Evolutionary conservation across 148 eudicot genomes (phyloP).

Genomic region (Talinum fruticosum): DNA sequence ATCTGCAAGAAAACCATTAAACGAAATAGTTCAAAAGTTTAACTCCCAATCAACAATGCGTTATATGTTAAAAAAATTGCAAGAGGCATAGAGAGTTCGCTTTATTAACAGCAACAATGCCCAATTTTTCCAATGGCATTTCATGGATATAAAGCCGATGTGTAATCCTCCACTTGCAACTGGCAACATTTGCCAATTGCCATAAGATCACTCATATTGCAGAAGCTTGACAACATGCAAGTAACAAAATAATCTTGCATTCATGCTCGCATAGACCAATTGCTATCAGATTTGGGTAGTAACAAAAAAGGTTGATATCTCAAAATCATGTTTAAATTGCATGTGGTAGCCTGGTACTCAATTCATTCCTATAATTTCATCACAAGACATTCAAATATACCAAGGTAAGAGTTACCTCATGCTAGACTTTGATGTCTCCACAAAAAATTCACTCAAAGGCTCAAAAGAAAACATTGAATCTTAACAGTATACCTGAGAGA

Average conservation of each 20-base stretch:
- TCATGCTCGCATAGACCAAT: too few species aligned
- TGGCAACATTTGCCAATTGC: not conserved
- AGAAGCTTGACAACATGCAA: too few species aligned
- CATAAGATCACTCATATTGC: not conserved
- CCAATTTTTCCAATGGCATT: too few species aligned
- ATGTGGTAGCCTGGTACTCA: not conserved
- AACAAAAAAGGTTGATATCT: not conserved
- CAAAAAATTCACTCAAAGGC: not conserved
- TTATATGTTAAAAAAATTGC: too few species aligned
- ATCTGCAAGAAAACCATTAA: not conserved
- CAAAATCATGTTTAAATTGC: not conserved
- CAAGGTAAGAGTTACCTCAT: not conserved
- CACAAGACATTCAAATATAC: not conserved
- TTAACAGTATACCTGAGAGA: conserved; percentile 62
- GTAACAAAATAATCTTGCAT: too few species aligned
- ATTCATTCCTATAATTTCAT: not conserved
- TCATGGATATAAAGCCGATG: too few species aligned
- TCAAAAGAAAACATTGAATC: not conserved
- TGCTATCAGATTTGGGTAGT: not conserved
- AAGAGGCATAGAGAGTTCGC: too few species aligned
- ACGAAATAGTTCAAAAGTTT: too few species aligned
- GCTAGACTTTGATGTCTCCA: not conserved
- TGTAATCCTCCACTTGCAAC: too few species aligned
- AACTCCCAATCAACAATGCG: too few species aligned
- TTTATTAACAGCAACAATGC: too few species aligned